Evolutionary conservation across 2,329 filamentous ascomycete species (phyloP), one percentile per base, ranked within the genome.

Genomic region (Aspergillus glaucus): DNA sequence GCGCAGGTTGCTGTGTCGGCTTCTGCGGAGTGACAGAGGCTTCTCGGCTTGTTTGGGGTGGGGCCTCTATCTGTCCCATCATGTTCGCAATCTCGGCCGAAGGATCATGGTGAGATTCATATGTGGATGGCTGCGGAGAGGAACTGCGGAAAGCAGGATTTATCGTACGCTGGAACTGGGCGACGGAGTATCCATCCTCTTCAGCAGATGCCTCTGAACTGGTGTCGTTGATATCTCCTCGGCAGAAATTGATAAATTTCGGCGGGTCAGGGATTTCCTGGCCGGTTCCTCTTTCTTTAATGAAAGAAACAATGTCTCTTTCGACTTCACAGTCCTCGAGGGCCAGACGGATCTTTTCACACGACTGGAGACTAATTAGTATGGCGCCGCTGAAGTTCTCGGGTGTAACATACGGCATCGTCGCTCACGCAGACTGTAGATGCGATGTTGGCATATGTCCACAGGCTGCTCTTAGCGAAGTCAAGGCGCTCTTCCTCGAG

Each of bases 341-440:
- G 0, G 92, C 92, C 4, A 97, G 74, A 9, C 94, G 84, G 52
- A 98, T 88, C 74, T 96, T 97, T 71, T 98, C 94, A 68, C 92
- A 98, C 2, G 92, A 93, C 55, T 79, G 58, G 24, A 32, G 4
- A 36, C 12, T 6, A 24, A 44, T 60, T 44, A 63, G 58, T 22
- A 45, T 24, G 6, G 10, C n/a, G 26, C 39, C 10, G 9, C 14
- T 12, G 9, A 3, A n/a, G 2, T 28, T 6, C 39, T 9, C 12
- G 12, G 7, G 26, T 22, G n/a, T 6, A 24, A 70, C 75, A 60
- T 63, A 79, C 75, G 42, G 87, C 82, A 73, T 98, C 93, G 62
- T 98, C 93, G 66, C 91, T 97, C 43, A 98, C 93, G 64, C 93
- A 98, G 9, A 97, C 93, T 0, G 92, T 97, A 0, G 92, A 97